phyloP scores from a whole-genome alignment of 2,329 filamentous ascomycete species.

The Biscogniauxia marginata region DNA sequence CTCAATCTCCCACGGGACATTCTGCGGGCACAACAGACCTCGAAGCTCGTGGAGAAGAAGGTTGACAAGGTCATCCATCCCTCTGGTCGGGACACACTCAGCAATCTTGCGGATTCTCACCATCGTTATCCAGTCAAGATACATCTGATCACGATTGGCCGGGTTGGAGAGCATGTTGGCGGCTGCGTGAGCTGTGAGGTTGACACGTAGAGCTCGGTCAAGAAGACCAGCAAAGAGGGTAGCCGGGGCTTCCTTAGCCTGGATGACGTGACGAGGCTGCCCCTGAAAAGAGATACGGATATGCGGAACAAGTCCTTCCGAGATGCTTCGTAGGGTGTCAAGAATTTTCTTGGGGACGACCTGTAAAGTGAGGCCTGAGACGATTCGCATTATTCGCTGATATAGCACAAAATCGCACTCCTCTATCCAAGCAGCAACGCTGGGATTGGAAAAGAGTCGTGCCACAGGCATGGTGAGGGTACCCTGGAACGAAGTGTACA shows the following conservation, averaged over 20 bases:
- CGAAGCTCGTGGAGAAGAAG: constrained; percentile 66
- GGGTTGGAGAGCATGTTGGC: constrained; percentile 89
- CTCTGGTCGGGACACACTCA: constrained; percentile 60
- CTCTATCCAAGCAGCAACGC: constrained; percentile 87
- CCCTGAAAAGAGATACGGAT: constrained; percentile 82
- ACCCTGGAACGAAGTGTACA: constrained; percentile 93
- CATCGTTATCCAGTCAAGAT: constrained; percentile 79
- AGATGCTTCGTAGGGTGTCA: constrained; percentile 83
- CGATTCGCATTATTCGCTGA: constrained; percentile 92
- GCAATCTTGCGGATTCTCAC: constrained; percentile 62
- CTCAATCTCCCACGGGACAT: constrained; percentile 64
- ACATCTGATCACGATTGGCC: constrained; percentile 92
- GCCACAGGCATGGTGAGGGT: constrained; percentile 96
- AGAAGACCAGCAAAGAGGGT: constrained; percentile 84
- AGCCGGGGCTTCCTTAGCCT: constrained; percentile 85
- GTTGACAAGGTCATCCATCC: constrained; percentile 65
- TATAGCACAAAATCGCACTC: constrained; percentile 95
- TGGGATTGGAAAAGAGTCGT: constrained; percentile 80
- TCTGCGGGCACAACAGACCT: constrained; percentile 66
- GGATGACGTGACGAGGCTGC: constrained; percentile 79
- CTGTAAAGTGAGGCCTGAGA: constrained; percentile 84
- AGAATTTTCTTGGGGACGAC: constrained; percentile 86
- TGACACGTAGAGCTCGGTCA: constrained; percentile 85
- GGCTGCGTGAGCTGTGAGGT: constrained; percentile 88
- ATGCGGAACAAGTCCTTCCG: constrained; percentile 74